phyloP scores from a whole-genome alignment of 169 alveolate species.

The Plasmodium ovale region DNA sequence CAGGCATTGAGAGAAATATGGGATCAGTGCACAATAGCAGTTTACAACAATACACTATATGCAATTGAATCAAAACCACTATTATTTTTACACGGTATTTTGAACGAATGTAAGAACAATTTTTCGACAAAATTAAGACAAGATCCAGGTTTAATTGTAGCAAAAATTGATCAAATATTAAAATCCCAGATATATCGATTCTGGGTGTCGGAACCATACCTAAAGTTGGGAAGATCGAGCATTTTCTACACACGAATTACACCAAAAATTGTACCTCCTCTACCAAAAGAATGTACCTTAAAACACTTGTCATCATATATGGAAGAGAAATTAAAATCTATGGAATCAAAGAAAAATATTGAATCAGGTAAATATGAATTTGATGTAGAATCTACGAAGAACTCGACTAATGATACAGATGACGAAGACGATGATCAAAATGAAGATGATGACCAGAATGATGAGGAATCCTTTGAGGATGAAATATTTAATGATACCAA shows the following conservation, averaged over 20 bases:
- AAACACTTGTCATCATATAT: constrained; percentile 64
- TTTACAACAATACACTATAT: constrained; percentile 69
- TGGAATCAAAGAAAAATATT: constrained; percentile 68
- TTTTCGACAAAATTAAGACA: constrained; percentile 72
- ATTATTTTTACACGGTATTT: constrained; percentile 69
- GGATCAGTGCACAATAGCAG: constrained; percentile 76
- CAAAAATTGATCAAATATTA: constrained; percentile 73
- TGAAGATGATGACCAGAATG: constrained; percentile 42
- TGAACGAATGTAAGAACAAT: constrained; percentile 61
- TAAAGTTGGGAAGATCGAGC: constrained; percentile 53
- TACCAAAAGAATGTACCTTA: constrained; percentile 63
- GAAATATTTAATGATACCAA: not conserved
- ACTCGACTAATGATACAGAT: not conserved
- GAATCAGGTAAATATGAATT: constrained; percentile 67
- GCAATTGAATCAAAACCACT: constrained; percentile 71
- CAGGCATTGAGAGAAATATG: constrained; percentile 72
- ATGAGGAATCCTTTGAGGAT: constrained; percentile 19
- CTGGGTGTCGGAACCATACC: constrained; percentile 72
- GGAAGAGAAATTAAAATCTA: constrained; percentile 75
- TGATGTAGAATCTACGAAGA: constrained; percentile 33
- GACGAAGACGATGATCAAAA: too few species aligned
- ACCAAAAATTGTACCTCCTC: constrained; percentile 17
- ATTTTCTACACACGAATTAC: constrained; percentile 26
- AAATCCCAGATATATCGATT: constrained; percentile 72
- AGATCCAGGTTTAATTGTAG: constrained; percentile 76